phyloP scores from a whole-genome alignment of 148 eudicot species.

The Cornus suecica region DNA sequence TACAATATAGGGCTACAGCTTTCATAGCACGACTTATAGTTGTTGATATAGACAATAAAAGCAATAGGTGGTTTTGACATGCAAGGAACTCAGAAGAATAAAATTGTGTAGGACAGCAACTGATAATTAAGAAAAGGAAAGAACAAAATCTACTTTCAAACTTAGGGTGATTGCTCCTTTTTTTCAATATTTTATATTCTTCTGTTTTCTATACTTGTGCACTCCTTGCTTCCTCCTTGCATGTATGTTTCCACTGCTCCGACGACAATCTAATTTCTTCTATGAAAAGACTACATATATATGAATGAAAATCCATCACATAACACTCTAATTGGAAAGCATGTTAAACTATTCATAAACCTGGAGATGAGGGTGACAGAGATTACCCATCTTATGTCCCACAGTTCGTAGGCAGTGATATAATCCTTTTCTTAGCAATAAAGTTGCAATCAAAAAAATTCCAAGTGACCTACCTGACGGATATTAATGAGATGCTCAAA shows the following conservation, averaged over 20 bases:
- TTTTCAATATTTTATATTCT: neutral
- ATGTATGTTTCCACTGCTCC: neutral
- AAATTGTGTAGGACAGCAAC: too few relatives aligned
- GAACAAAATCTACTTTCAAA: too few relatives aligned
- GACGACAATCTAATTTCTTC: neutral
- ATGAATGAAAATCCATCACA: neutral
- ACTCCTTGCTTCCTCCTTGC: neutral
- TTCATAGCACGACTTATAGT: too few relatives aligned
- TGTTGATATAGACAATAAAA: too few relatives aligned
- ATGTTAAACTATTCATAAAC: neutral
- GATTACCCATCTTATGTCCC: neutral
- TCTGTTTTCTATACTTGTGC: neutral
- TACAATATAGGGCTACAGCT: too few relatives aligned
- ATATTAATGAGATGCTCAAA: slow-evolving; percentile 93
- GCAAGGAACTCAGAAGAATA: too few relatives aligned
- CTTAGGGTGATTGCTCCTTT: neutral
- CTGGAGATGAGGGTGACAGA: neutral
- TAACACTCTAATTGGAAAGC: neutral
- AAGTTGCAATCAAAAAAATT: neutral
- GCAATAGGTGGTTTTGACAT: too few relatives aligned
- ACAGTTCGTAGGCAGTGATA: neutral
- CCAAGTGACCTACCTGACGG: slow-evolving; percentile 62
- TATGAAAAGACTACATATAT: neutral
- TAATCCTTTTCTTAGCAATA: neutral
- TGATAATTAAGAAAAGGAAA: too few relatives aligned